These are phyloP conservation scores for Vigna angularis DNA, from an alignment of 306 rosid species.

Conservation along the genomic window DNA sequence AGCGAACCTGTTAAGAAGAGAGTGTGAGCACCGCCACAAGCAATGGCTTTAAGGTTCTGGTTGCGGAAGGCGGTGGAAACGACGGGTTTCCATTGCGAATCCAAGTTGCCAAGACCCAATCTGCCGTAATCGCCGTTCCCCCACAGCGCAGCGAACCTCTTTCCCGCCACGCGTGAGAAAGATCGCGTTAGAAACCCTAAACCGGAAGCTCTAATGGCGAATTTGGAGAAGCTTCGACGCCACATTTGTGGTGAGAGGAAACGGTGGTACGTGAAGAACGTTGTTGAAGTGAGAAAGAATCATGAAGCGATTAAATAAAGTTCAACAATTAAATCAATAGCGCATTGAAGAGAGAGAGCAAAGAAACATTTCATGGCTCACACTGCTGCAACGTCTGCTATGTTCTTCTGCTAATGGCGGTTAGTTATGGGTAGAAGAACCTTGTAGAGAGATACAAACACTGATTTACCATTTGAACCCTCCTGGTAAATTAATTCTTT, in stretches of 20 bases:
- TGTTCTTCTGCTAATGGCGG: slow-evolving; percentile 37
- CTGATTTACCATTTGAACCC: slow-evolving; percentile 32
- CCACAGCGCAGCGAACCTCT: slow-evolving; percentile 78
- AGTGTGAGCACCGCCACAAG: slow-evolving; percentile 98
- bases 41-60: slow-evolving; percentile 60
- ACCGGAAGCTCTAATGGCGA: slow-evolving; percentile 13
- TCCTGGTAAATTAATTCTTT: not conserved
- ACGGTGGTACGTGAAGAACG: not conserved
- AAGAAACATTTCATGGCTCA: slow-evolving; percentile 23
- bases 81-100: slow-evolving; percentile 86
- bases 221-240: slow-evolving; percentile 44
- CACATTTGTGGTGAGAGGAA: slow-evolving; percentile 41
- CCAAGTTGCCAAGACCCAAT: slow-evolving; percentile 76
- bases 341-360: not conserved
- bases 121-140: slow-evolving; percentile 94
- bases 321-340: not conserved
- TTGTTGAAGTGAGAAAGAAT: slow-evolving; percentile 17
- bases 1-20: slow-evolving; percentile 83
- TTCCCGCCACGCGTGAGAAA: slow-evolving; percentile 51
- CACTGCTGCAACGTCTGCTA: slow-evolving; percentile 44
- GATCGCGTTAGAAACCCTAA: slow-evolving; percentile 49
- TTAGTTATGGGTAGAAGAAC: not conserved
- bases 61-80: slow-evolving; percentile 57
- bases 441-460: not conserved
- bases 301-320: not conserved